Conservation (phyloP, 2,329 filamentous ascomycete species). For the Aspergillus tamarii region DNA sequence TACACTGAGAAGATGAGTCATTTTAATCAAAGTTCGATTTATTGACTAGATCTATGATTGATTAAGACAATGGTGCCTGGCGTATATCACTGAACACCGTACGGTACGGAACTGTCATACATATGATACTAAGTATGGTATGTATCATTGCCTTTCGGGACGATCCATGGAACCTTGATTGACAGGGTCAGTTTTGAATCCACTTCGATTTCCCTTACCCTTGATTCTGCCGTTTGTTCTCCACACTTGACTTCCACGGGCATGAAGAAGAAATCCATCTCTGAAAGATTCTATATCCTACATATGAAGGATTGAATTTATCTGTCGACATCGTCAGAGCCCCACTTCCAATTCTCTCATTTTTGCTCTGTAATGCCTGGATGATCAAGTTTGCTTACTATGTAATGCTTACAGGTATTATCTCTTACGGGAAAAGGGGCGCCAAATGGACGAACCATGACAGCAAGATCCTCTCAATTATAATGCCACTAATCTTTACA, state of each 20-base stretch:
- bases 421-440: not conserved
- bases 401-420: not conserved
- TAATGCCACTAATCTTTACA: not conserved
- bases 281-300: not conserved
- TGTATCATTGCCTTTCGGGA: not conserved
- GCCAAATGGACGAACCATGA: not conserved
- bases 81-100: not conserved
- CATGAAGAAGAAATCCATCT: slow-evolving; percentile 7
- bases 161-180: not conserved
- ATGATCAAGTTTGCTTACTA: not conserved
- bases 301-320: slow-evolving; percentile 1
- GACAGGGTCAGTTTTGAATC: not conserved
- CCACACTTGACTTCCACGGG: slow-evolving; percentile 4
- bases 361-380: not conserved
- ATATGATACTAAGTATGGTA: not conserved
- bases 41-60: not conserved
- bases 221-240: not conserved
- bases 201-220: not conserved
- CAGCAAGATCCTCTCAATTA: slow-evolving; percentile 3
- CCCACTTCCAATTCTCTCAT: not conserved
- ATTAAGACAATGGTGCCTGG: not conserved
- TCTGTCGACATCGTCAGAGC: slow-evolving; percentile 12
- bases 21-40: not conserved
- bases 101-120: not conserved
- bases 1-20: not conserved